Percentiles rank a stretch among this genome's conserved stretches.
phyloP scores from a whole-genome alignment of 371 early-diverging fungal species.

The Apophysomyces variabilis region DNA sequence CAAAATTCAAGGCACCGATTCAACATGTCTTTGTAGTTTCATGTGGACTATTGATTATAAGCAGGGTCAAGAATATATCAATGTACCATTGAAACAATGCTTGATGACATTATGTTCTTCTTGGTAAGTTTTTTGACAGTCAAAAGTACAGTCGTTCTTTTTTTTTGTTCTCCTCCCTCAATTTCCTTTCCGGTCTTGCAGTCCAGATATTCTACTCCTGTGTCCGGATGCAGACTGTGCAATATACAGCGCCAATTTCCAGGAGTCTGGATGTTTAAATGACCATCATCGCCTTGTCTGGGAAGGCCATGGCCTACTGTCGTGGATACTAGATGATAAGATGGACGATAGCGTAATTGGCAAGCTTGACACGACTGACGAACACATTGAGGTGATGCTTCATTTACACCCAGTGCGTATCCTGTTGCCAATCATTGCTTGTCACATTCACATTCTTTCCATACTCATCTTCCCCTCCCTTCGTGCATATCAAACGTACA shows the following conservation, averaged over 20 bases:
- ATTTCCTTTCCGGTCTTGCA: constrained; percentile 19
- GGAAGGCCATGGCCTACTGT: constrained; percentile 53
- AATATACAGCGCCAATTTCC: constrained; percentile 49
- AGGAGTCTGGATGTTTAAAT: constrained; percentile 28
- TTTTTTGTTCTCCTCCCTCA: background rate
- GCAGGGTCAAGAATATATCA: constrained; percentile 11
- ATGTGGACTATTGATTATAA: constrained; percentile 16
- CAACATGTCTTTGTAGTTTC: constrained; percentile 46
- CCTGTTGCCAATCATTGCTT: constrained; percentile 17
- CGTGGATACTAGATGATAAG: constrained; percentile 42
- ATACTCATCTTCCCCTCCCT: background rate
- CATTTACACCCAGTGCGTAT: constrained; percentile 47
- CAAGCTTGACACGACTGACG: constrained; percentile 18
- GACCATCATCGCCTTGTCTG: constrained; percentile 31
- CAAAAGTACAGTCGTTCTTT: background rate
- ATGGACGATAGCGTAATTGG: constrained; percentile 28
- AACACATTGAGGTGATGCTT: constrained; percentile 31
- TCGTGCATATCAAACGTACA: constrained; percentile 12
- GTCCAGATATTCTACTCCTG: constrained; percentile 46
- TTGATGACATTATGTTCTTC: constrained; percentile 12
- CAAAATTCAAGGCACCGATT: constrained; percentile 34
- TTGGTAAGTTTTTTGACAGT: constrained; percentile 5
- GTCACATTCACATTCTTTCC: constrained; percentile 9
- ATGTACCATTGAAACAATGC: constrained; percentile 8
- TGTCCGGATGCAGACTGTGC: constrained; percentile 52